These are phyloP conservation scores for Taphrina communis DNA, from an alignment of 1,139 yeast genomes.

Conservation along the genomic window DNA sequence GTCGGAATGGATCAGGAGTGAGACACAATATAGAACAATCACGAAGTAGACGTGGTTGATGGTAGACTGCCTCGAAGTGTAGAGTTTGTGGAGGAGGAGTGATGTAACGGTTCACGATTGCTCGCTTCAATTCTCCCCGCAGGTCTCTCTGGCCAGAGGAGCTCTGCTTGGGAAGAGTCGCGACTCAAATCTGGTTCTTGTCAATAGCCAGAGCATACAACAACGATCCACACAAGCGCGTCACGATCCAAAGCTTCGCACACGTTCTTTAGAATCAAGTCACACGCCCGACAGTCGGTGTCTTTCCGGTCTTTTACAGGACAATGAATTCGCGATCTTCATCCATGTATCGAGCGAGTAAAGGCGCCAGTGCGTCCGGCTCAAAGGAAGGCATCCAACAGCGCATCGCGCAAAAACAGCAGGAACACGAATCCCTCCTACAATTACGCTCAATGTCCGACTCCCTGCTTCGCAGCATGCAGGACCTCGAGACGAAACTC, in stretches of 20 bases:
- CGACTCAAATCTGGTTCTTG: not conserved
- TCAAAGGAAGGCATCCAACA: constrained; percentile 31
- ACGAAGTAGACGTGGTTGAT: no score
- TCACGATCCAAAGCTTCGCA: not conserved
- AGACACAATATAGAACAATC: no score
- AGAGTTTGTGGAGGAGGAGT: constrained; percentile 10
- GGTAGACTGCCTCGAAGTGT: not conserved
- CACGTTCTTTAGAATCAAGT: not conserved
- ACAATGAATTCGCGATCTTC: constrained; percentile 24
- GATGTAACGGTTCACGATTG: not conserved
- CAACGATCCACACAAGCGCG: not conserved
- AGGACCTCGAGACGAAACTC: constrained; percentile 58
- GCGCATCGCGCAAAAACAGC: constrained; percentile 55
- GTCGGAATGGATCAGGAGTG: no score
- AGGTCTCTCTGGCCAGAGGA: not conserved
- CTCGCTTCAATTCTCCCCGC: no score
- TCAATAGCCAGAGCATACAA: no score
- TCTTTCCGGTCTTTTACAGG: not conserved
- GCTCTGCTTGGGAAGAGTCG: constrained; percentile 16
- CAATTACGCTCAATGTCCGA: constrained; percentile 61
- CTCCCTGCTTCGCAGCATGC: constrained; percentile 58
- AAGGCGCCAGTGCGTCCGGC: constrained; percentile 16
- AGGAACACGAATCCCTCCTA: constrained; percentile 60
- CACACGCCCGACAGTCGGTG: no score
- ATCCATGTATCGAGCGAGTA: constrained; percentile 17